Base-by-base conservation (phyloP, 2,329 filamentous ascomycete genomes). In the Neurospora crassa region DNA sequence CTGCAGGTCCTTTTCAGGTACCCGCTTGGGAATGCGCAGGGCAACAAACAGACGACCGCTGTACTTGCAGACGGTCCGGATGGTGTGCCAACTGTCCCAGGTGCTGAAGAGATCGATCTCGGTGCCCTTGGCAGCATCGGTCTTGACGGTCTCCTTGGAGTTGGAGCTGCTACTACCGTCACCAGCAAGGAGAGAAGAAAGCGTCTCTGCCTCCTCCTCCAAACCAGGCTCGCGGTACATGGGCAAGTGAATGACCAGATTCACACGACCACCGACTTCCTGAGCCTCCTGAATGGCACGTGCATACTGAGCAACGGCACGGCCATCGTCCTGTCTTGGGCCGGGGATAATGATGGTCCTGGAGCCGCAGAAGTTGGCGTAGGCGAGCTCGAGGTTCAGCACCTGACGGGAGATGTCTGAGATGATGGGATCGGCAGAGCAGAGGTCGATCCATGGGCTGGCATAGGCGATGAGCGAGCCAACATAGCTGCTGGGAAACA, bases 51-150 rank as follows among this genome's bases (percentile, higher is more conserved):
- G 85, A 79, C 93, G 89, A 71, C 87, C 82, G 80, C 91, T 91
- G 81, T 99, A 98, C 82, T 90, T 91, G 86, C 94, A 97, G 71
- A 93, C 84, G 70, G 90, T 91, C 70, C 96, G 88, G 77, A 99
- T 91, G 29, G 91, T 86, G 79, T 99, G 91, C 96, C 96, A 99
- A 1, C 92, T 91, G 81, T 98, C 94, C 96, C 96, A 99, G 2
- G 90, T 87, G 70, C 90, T 90, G 80, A 93, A 96, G 0, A 92
- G 80, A 77, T 95, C 91, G 72, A 90, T 83, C 29, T 89, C 85
- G 7, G 77, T 76, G 42, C 80, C 75, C 14, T 80, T 78, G 1
- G 5, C n/a, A 20, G 80, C 73, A 11, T 77, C 72, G 5, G 75
- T 75, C 18, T 73, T 73, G 37, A 79, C 79, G 47, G 84, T 79